These are phyloP conservation scores for Pichia sp. DNA, from an alignment of 1,139 yeast genomes.

Conservation along the genomic window DNA sequence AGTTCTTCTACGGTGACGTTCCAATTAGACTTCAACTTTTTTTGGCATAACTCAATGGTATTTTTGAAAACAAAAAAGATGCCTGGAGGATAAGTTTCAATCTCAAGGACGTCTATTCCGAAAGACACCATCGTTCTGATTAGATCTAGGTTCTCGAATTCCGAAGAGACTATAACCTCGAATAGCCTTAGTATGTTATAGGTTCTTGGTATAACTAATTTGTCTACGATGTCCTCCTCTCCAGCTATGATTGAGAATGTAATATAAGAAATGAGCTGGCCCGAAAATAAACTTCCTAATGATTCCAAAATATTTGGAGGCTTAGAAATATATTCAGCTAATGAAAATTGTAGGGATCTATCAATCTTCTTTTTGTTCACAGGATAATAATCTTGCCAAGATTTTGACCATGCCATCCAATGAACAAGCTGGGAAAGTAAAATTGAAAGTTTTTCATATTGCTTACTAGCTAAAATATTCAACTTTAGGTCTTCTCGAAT, in stretches of 20 bases:
- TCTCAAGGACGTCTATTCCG: constrained; percentile 46
- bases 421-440: constrained; percentile 58
- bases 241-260: constrained; percentile 67
- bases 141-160: constrained; percentile 49
- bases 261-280: constrained; percentile 47
- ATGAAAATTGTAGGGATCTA: constrained; percentile 35
- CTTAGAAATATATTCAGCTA: constrained; percentile 40
- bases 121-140: constrained; percentile 58
- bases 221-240: constrained; percentile 60
- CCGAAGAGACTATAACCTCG: constrained; percentile 57
- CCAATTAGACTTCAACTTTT: constrained; percentile 50
- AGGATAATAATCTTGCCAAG: constrained; percentile 61
- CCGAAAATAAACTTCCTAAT: constrained; percentile 47
- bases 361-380: constrained; percentile 33
- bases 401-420: constrained; percentile 74
- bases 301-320: constrained; percentile 61
- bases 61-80: constrained; percentile 62
- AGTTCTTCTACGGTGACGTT: constrained; percentile 40
- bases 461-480: constrained; percentile 43
- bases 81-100: constrained; percentile 75
- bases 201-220: constrained; percentile 60
- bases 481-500: constrained; percentile 71
- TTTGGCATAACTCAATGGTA: constrained; percentile 55
- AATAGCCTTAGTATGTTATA: constrained; percentile 54
- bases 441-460: constrained; percentile 42